Base-by-base conservation (phyloP, 345 rosid species). In the Populus simonii region DNA sequence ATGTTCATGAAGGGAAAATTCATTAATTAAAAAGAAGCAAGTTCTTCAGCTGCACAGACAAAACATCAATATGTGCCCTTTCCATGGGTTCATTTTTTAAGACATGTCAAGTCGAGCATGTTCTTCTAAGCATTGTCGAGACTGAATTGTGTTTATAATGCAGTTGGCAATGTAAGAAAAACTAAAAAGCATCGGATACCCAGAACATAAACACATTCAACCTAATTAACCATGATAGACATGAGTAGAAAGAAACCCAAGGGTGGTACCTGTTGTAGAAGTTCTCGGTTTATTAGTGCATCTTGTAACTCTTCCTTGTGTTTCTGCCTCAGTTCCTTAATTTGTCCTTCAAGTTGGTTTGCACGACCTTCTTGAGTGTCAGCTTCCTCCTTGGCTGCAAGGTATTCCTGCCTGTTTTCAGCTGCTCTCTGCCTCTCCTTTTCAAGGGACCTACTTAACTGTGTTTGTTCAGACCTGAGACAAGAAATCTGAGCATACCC, bases 381-480 rank as follows among this genome's bases (percentile, higher is more conserved):
- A 67, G 94, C 99, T 88, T 91, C 97, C 86, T 96, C 98, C 91
- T 92, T 96, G 77, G 93, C 98, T 77, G 94, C 92, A 79, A 94
- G 92, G 85, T 90, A 96, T 76, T 96, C 99, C 80, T 96, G 98
- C 82, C 98, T 89, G 85, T 90, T 92, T 81, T 94, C 98, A 85
- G 97, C 92, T 41, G 99, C 98, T 85, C 98, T 89, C 81, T 94
- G 97, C 81, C 99, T 90, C 86, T 96, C 99, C 88, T 92, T 96
- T 81, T 96, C 99, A 31, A 96, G 94, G 33, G 99, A 92, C 92
- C 85, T 92, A 75, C 91, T 88, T 83, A 94, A 83, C 86, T 96
- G 99, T 63, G 92, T 87, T 86, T 94, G 98, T 73, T 96, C 99
- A 27, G 98, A 94, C 87, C 98, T 90, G 72, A 92, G 92, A 80